Evolutionary conservation across 768 basidiomycete species (phyloP).

Genomic region (Amyloporia xantha): DNA sequence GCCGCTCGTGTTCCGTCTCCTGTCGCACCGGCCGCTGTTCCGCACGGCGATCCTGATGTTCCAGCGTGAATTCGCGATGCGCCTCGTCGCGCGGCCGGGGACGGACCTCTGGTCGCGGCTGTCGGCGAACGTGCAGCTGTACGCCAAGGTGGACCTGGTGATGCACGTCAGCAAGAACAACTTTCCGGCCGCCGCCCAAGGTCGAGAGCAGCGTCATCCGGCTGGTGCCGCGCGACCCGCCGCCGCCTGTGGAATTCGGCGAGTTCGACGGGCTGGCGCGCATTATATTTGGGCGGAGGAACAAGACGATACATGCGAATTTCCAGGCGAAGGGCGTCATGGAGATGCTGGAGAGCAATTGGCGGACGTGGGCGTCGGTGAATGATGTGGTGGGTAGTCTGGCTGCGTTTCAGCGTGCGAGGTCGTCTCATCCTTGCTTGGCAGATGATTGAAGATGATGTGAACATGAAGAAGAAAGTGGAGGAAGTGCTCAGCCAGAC

Average conservation of each 20-base stretch:
- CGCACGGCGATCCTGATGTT: constrained; percentile 98
- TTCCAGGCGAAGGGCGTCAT: constrained; percentile 93
- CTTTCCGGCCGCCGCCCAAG: constrained; percentile 90
- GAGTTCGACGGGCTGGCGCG: constrained; percentile 95
- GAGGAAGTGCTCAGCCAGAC: constrained; percentile 69
- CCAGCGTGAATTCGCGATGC: constrained; percentile 95
- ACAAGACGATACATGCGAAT: constrained; percentile 84
- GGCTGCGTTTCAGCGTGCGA: neutral
- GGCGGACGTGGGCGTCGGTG: constrained; percentile 86
- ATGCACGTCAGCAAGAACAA: constrained; percentile 97
- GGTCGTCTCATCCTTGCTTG: too few relatives aligned
- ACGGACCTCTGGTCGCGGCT: constrained; percentile 88
- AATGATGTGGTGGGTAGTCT: constrained; percentile 58
- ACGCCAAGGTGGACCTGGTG: constrained; percentile 91
- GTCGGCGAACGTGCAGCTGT: constrained; percentile 95
- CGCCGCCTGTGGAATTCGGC: constrained; percentile 91
- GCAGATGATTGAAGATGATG: constrained; percentile 64
- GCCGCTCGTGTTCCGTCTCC: constrained; percentile 91
- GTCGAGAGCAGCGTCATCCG: constrained; percentile 93
- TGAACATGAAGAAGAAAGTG: constrained; percentile 62
- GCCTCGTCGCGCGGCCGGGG: constrained; percentile 80
- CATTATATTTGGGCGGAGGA: constrained; percentile 83
- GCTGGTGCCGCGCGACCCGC: constrained; percentile 87
- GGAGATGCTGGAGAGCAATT: constrained; percentile 91
- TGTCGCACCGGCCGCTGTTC: constrained; percentile 92